These are phyloP conservation scores for Talaromyces sp. DNA, from an alignment of 2,329 filamentous ascomycete genomes.

Conservation along the genomic window DNA sequence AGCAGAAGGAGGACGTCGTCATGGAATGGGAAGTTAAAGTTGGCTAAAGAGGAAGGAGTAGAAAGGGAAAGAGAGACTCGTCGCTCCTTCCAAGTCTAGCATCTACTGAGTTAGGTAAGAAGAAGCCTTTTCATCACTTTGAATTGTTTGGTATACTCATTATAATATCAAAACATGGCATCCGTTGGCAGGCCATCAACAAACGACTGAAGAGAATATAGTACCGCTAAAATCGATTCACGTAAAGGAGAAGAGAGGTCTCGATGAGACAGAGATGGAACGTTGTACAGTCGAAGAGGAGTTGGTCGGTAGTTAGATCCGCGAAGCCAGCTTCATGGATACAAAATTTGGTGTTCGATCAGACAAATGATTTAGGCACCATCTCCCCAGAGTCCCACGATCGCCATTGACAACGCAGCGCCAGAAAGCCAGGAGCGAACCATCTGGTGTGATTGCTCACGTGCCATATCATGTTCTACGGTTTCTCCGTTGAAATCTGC, in stretches of 20 bases:
- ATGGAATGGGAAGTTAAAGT: neutral
- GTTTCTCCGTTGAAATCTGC: conserved; percentile 46
- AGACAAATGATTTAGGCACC: conserved; percentile 25
- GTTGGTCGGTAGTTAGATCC: neutral
- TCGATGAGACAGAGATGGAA: neutral
- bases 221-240: conserved; percentile 4
- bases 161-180: conserved; percentile 12
- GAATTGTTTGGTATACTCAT: conserved; percentile 9
- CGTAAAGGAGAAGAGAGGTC: conserved; percentile 1
- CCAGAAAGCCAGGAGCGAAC: conserved; percentile 40
- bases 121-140: neutral
- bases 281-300: conserved; percentile 15
- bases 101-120: neutral
- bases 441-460: conserved; percentile 39
- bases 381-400: conserved; percentile 51
- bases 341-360: neutral
- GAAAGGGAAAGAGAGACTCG: neutral
- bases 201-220: neutral
- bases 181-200: neutral
- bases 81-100: conserved; percentile 5
- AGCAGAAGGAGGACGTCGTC: neutral
- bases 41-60: neutral
- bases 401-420: conserved; percentile 44
- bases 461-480: conserved; percentile 44
- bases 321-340: conserved; percentile 17